A percentile compares a stretch with the other conserved stretches of the same genome.
Evolutionary conservation across 2,329 filamentous ascomycete species (phyloP).

Genomic region (Cadophora sp.): DNA sequence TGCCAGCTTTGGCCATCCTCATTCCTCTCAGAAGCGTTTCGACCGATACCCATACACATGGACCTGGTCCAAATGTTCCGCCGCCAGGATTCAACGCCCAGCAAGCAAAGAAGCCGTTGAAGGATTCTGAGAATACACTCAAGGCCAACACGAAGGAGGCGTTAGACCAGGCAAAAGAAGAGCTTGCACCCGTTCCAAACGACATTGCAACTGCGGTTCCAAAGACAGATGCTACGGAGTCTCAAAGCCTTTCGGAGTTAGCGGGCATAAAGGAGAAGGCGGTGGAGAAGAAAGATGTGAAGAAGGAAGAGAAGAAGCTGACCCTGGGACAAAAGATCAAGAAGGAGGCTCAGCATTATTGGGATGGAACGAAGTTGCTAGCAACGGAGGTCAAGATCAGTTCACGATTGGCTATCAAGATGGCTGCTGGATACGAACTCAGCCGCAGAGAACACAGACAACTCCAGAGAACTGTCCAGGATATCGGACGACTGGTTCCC

Average conservation of each 20-base stretch:
- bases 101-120: conserved; percentile 70
- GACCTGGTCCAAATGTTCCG: conserved; percentile 56
- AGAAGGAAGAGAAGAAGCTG: conserved; percentile 83
- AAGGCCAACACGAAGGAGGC: conserved; percentile 41
- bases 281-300: conserved; percentile 65
- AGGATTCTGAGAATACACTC: conserved; percentile 44
- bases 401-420: conserved; percentile 88
- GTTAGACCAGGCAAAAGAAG: conserved; percentile 36
- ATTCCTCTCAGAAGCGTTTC: conserved; percentile 62
- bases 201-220: conserved; percentile 41
- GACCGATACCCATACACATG: conserved; percentile 64
- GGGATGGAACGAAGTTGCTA: conserved; percentile 96
- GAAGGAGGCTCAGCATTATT: conserved; percentile 93
- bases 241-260: conserved; percentile 61
- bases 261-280: conserved; percentile 68
- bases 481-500: conserved; percentile 89
- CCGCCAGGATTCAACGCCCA: conserved; percentile 76
- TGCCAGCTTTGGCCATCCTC: conserved; percentile 61
- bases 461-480: conserved; percentile 90
- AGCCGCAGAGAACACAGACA: conserved; percentile 93
- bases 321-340: conserved; percentile 93
- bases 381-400: conserved; percentile 94
- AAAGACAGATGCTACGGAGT: conserved; percentile 44
- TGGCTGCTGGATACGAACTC: conserved; percentile 97
- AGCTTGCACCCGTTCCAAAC: conserved; percentile 38